Conservation (phyloP, 2,329 filamentous ascomycete species). For the Aspergillus sp. region DNA sequence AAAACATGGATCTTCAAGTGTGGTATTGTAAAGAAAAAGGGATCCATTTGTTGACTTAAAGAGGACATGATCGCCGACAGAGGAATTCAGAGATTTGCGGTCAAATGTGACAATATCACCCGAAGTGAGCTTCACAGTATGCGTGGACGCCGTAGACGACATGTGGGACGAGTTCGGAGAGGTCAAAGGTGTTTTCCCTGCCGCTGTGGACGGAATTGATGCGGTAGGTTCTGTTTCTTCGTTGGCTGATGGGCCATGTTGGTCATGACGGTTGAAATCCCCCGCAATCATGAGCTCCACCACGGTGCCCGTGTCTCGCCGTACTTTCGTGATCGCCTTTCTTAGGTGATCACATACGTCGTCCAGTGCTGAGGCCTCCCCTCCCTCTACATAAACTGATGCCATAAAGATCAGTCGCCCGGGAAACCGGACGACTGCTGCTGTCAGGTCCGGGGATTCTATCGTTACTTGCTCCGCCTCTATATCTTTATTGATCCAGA, state of each 20-base stretch:
- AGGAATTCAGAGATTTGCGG: not conserved
- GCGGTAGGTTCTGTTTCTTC: not conserved
- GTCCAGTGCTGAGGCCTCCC: conserved; percentile 15
- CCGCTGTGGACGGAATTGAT: not conserved
- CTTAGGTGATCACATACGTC: conserved; percentile 16
- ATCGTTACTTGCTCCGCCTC: conserved; percentile 24
- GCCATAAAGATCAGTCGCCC: conserved; percentile 23
- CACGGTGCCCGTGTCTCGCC: conserved; percentile 16
- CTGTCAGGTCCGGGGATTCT: conserved; percentile 24
- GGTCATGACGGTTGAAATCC: conserved; percentile 29
- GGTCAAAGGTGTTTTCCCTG: not conserved
- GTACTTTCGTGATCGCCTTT: conserved; percentile 19
- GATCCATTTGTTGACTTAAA: not conserved
- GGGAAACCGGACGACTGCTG: conserved; percentile 21
- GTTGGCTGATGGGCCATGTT: conserved; percentile 3
- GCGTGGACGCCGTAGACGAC: not conserved
- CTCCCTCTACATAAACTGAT: conserved; percentile 26
- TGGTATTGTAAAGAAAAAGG: too few species aligned
- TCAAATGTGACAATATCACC: not conserved
- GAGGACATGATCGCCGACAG: not conserved
- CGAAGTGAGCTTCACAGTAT: not conserved
- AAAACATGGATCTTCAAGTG: too few species aligned
- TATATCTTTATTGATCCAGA: conserved; percentile 26
- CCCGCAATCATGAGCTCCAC: conserved; percentile 23
- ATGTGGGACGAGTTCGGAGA: not conserved